Base-by-base conservation (phyloP, 257 asterid species). In the Solanum tacnaense region DNA sequence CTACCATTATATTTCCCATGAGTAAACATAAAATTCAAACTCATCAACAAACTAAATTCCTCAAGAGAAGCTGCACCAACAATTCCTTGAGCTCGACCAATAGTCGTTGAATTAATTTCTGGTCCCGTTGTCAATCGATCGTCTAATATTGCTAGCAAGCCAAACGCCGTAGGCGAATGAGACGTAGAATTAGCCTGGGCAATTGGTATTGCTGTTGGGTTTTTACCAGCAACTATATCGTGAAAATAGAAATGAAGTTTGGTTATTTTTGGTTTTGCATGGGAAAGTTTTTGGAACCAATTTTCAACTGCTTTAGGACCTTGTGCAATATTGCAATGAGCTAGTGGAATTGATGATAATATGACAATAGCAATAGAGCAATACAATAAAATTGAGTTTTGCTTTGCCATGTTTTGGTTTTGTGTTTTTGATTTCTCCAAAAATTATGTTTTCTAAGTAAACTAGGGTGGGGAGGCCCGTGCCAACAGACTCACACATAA, bases 51-150 rank as follows among this genome's bases (percentile, higher is more conserved):
- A 21, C 87, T 88, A 5, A 90, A 21, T n/a, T 88, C 90, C 2
- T 46, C 44, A 70, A 91, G 72, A 1, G 92, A 89, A 16, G 95
- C 36, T 1, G 89, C 82, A 41, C 84, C 91, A 27, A 88, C 82
- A 13, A 93, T 46, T 58, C 96, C 96, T 72, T 91, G 93, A n/a
- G 92, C 92, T 52, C 95, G 91, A 39, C 96, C 96, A 23, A 92
- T 21, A 83, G 89, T 84, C 73, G 74, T 49, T 15, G 95, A 91
- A 20, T 36, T 71, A 36, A 62, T 56, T 35, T 73, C 89, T 0
- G 94, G 93, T 13, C 72, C 88, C 0, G 2, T 78, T 10, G 91
- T 91, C 8, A 92, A 41, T 8, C 89, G 88, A 75, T 91, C 90
- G 71, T 92, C 95, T 74, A 89, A 76, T 44, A 93, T 73, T 4